Evolutionary conservation across 306 rosid species (phyloP), one percentile per base, ranked within the genome.

Genomic region (Canavalia ensiformis): DNA sequence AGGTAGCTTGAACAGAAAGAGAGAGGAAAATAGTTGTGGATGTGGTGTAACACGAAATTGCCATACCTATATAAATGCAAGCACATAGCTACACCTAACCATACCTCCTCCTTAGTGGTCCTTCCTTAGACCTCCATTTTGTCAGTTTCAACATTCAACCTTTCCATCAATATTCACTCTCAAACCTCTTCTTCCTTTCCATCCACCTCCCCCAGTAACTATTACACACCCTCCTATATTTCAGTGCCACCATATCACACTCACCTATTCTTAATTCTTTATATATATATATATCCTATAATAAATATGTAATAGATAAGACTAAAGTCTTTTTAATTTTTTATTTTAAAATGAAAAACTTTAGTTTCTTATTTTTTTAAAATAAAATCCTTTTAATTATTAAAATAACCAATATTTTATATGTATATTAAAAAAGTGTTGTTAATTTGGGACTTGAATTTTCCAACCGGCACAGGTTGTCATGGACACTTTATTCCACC

Each of bases 211-310:
- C 9, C n/a, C 42, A 39, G 8, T 37, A 37, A 37, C 41, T 37
- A 37, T 37, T 37, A 37, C 5, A 3, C 39, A 64, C 35, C 13
- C 49, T 41, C 82, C 46, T 58, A 65, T 58, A 13, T 65, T 77
- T 79, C 79, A 44, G 74, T 55, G 72, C 60, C 81, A 58, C 42
- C 6, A 34, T 30, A n/a, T 69, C 84, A 82, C 64, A 74, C 39
- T 47, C 75, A 75, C 67, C 2, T 12, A 29, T 78, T 52, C 44
- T 54, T 75, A 9, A 64, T 18, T 18, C 25, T 18, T 18, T 18
- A 18, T 18, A 18, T 18, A 18, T 18, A 18, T 18, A 18, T 18
- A 18, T 18, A 18, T 18, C 25, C 25, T 18, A 18, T 18, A 18
- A 18, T 18, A 18, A 18, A 18, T 18, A 18, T 18, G 0, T 18